Evolutionary conservation across 306 rosid species (phyloP).

Genomic region (Gastrolobium bilobum): DNA sequence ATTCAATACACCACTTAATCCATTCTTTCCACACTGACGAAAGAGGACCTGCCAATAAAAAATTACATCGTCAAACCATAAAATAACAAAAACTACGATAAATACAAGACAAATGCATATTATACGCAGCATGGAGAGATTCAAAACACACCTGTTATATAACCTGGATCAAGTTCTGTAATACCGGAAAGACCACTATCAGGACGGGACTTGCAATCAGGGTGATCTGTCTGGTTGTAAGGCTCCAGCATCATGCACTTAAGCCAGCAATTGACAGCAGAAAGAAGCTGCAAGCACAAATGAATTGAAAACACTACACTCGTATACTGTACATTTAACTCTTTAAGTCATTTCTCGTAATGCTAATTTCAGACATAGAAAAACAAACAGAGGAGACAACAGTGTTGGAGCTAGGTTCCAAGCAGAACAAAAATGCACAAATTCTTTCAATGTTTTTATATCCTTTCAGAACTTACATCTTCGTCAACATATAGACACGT

Average conservation of each 20-base stretch:
- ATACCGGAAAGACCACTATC: constrained; percentile 98
- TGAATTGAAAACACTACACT: background rate
- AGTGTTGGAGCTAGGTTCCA: background rate
- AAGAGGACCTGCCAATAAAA: constrained; percentile 79
- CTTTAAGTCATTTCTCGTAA: background rate
- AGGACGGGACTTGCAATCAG: constrained; percentile 95
- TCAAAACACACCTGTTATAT: constrained; percentile 74
- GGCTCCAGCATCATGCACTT: constrained; percentile 94
- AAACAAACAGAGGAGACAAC: background rate
- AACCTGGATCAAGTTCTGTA: constrained; percentile 98
- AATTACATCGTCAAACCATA: constrained; percentile 1
- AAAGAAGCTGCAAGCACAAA: constrained; percentile 75
- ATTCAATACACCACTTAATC: constrained; percentile 98
- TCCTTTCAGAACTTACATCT: constrained; percentile 12
- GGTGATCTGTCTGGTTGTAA: constrained; percentile 93
- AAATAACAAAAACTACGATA: constrained; percentile 21
- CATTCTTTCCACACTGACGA: constrained; percentile 98
- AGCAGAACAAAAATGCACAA: constrained; percentile 29
- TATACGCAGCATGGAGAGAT: background rate
- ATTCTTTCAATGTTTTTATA: background rate
- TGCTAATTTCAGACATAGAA: constrained; percentile 5
- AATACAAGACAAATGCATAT: background rate
- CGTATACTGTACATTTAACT: background rate
- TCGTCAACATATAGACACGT: constrained; percentile 14
- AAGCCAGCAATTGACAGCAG: constrained; percentile 98